Evolutionary conservation across 805 yeast genomes (phyloP), one percentile per base, ranked within the genome.

Genomic region (Candida pseudoglaebosa): DNA sequence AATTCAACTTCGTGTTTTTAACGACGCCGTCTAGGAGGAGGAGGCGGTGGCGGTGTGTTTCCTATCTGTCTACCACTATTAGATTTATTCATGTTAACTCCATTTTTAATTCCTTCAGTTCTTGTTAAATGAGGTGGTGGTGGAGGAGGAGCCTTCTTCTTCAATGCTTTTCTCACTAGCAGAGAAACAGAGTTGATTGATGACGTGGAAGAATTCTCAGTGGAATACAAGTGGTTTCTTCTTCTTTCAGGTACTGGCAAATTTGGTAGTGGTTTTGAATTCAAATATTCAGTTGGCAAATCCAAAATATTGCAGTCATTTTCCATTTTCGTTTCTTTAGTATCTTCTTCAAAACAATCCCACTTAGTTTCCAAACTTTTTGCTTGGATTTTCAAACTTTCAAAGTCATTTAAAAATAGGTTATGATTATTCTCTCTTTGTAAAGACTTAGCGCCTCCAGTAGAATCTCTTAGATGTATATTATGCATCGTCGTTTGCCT

Each of bases 111-210:
- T n/a, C n/a, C n/a, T n/a, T n/a, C n/a, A n/a, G n/a, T n/a, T n/a
- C n/a, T n/a, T n/a, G n/a, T n/a, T n/a, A n/a, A n/a, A n/a, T n/a
- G n/a, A n/a, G 50, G 49, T 15, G 63, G 61, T 2, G 71, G 71
- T 5, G 71, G 71, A 4, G 71, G 69, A 1, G 73, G 71, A 1
- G 71, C 61, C 36, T 52, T 57, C 41, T 65, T 65, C 36, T 39
- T 54, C 34, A 49, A 42, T 10, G 69, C 67, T 37, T 65, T 66
- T 32, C 53, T 40, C 6, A 43, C 50, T 34, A 55, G 42, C 43
- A 44, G 54, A 5, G 59, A 50, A 1, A 30, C 34, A 5, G 57
- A 49, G 18, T 40, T 42, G 5, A 49, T 32, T 3, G 59, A 54
- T 4, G 52, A 45, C 8, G 47, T 42, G 10, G 57, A 43, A 4